These are phyloP conservation scores for Triticum urartu DNA, from an alignment of 176 grass and related monocot species.

Conservation along the genomic window DNA sequence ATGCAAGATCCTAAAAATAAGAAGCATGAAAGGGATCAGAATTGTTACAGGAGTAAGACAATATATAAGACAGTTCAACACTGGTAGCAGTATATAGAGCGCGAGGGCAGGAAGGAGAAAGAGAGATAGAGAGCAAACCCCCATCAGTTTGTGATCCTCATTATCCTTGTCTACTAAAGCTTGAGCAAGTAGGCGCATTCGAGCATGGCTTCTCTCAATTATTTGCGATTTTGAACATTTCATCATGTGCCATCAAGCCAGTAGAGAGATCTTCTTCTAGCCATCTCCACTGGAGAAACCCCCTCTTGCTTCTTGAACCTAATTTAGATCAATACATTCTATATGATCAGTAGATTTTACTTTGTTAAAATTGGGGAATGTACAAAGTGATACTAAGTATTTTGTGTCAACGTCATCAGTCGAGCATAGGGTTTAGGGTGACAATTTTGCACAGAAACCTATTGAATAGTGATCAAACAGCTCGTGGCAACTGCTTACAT, in stretches of 20 bases:
- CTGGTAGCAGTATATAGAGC: background rate
- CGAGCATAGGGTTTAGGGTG: background rate
- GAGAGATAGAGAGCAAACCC: background rate
- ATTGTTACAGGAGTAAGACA: background rate
- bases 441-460: background rate
- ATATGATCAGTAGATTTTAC: background rate
- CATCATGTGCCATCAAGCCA: conserved; percentile 7
- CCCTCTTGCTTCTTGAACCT: conserved; percentile 2
- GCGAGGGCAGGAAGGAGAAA: background rate
- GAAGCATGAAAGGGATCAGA: background rate
- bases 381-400: background rate
- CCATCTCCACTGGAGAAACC: background rate
- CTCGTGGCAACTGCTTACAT: background rate
- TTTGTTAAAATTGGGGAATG: too few relatives aligned
- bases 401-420: background rate
- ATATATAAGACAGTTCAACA: background rate
- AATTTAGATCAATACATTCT: background rate
- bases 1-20: conserved; percentile 8
- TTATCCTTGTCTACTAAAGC: conserved; percentile 12
- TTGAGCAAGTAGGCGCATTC: background rate
- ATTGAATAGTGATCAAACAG: background rate
- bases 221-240: background rate
- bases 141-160: conserved; percentile 6
- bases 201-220: background rate
- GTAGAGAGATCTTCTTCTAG: background rate